Percentiles rank a stretch among this genome's conserved stretches.
Evolutionary conservation across 441 rosid species (phyloP).

Genomic region (Iberis amara): DNA sequence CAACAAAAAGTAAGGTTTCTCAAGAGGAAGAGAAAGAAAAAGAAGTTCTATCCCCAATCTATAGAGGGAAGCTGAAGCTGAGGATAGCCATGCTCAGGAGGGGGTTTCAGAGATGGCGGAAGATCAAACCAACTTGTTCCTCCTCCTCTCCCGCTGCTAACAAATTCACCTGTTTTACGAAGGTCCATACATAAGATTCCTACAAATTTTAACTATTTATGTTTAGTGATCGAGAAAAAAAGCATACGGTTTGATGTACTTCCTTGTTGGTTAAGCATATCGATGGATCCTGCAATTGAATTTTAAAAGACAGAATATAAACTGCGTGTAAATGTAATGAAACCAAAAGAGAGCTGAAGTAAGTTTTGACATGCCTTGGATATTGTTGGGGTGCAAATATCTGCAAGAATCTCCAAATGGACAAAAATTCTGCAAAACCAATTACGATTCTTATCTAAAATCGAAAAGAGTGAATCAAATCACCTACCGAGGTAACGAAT

Average conservation of each 20-base stretch:
- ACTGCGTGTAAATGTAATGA: no score
- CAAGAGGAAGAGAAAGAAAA: no score
- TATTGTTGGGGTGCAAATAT: conserved; percentile 52
- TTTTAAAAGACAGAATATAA: background rate
- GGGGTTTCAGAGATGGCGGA: conserved; percentile 84
- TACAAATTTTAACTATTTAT: background rate
- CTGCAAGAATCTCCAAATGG: conserved; percentile 76
- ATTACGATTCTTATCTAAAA: no score
- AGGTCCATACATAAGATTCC: background rate
- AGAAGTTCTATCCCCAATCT: conserved; percentile 65
- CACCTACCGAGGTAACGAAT: conserved; percentile 47
- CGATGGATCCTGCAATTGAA: conserved; percentile 22
- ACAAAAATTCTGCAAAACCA: conserved; percentile 61
- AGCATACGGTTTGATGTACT: conserved; percentile 18
- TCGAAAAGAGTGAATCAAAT: background rate
- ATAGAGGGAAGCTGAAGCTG: conserved; percentile 50
- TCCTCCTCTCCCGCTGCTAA: conserved; percentile 38
- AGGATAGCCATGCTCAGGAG: conserved; percentile 69
- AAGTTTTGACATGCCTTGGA: conserved; percentile 12
- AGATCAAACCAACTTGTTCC: conserved; percentile 68
- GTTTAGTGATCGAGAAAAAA: background rate
- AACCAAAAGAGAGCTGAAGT: background rate
- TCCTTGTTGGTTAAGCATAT: conserved; percentile 21
- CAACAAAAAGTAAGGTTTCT: no score
- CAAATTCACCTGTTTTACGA: conserved; percentile 36